Base-by-base conservation (phyloP, 1,284 basidiomycete genomes). In the Tetrapyrgos nigripes region DNA sequence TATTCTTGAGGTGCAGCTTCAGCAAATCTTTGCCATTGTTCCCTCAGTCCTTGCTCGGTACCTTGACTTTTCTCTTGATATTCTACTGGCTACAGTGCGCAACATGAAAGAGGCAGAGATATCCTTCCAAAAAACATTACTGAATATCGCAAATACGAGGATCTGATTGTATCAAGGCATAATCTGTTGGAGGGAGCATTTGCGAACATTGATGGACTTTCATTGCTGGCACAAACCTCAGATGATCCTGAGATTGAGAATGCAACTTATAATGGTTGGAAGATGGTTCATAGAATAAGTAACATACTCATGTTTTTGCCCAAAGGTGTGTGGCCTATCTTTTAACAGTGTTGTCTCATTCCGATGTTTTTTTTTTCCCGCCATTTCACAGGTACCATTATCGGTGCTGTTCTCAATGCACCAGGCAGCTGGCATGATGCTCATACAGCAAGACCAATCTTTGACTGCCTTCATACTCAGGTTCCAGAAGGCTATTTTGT, bases 371-470 rank as follows among this genome's bases (percentile, higher is more conserved):
- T 17, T 53, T n/a, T n/a, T n/a, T n/a, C n/a, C n/a, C n/a, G n/a
- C n/a, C n/a, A n/a, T 51, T 19, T 29, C 11, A 27, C 51, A 73
- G 70, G 70, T 33, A 54, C 66, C 1, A 68, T 79, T 21, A 73
- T 76, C 58, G 62, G 57, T 17, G 61, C 60, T 6, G 61, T 61
- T 11, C 26, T 73, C 27, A 79, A 79, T 63, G 70, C 70, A 0
- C 78, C 76, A 3, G 77, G 78, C 0, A 79, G 77, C 55, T 80
- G 78, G 79, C 77, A 80, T 61, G 75, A 79, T 62, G 67, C 77
- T 1, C 62, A 61, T 17, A 64, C 77, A 45, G 72, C 76, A 4
- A 58, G 61, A 0, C 69, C 66, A 0, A 70, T 79, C 2, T 79
- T 72, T 55, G 40, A 69, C 5, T 62, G 65, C 27, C 68, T 79